These are phyloP conservation scores for Citrus unshiu DNA, from an alignment of 345 rosid species.

Conservation along the genomic window DNA sequence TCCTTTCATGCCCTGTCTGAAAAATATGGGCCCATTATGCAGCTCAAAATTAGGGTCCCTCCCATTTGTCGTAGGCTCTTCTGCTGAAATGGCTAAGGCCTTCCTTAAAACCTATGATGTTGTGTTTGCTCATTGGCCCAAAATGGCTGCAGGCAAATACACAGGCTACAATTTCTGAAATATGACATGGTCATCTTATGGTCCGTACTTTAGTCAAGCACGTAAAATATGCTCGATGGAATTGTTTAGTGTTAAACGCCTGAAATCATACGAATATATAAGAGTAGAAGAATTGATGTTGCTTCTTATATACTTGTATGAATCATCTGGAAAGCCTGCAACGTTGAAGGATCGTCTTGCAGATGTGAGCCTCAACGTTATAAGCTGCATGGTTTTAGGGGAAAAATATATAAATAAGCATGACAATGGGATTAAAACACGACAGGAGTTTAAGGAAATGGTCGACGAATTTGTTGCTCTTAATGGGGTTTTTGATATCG, in stretches of 20 bases:
- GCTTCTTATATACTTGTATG: too few relatives aligned
- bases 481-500: conserved; percentile 52
- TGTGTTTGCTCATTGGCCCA: conserved; percentile 40
- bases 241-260: conserved; percentile 8
- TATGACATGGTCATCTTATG: conserved; percentile 64
- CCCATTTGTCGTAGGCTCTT: too few relatives aligned
- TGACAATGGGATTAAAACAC: too few relatives aligned
- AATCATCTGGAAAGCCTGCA: too few relatives aligned
- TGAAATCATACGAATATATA: too few relatives aligned
- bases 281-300: too few relatives aligned
- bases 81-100: conserved; percentile 19
- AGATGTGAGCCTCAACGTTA: too few relatives aligned
- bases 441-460: too few relatives aligned
- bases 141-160: conserved; percentile 54
- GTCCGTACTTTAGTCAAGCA: conserved; percentile 66
- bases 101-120: conserved; percentile 56
- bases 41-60: background rate
- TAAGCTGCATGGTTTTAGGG: too few relatives aligned
- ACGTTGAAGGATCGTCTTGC: too few relatives aligned
- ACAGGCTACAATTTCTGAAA: conserved; percentile 58
- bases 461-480: conserved; percentile 32
- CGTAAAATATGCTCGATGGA: conserved; percentile 54
- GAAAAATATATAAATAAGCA: too few relatives aligned
- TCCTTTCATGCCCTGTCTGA: conserved; percentile 51
- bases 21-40: conserved; percentile 59